Percentiles rank a stretch among this genome's conserved stretches.
Evolutionary conservation across 495 filamentous ascomycete genomes (phyloP).

Genomic region (Daldinia concentrica): DNA sequence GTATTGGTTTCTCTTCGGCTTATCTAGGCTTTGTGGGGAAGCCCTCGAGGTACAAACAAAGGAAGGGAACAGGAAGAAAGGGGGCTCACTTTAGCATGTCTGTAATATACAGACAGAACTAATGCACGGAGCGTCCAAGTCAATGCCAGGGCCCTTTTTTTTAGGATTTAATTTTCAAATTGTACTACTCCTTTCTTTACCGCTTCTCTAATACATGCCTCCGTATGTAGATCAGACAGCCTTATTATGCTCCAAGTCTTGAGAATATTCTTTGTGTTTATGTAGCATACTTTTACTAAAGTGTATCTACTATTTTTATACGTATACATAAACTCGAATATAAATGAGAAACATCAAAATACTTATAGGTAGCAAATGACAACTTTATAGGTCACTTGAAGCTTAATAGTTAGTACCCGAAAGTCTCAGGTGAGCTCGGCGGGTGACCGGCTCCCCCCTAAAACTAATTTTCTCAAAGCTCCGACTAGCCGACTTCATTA

Average conservation of each 20-base stretch:
- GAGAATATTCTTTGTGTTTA: not conserved
- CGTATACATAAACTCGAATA: not conserved
- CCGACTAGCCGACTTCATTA: constrained; percentile 38
- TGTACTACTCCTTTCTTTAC: not conserved
- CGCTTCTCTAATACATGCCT: not conserved
- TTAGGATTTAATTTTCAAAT: not conserved
- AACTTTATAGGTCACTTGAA: constrained; percentile 24
- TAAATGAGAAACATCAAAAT: not conserved
- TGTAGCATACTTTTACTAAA: too few relatives aligned
- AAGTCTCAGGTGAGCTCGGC: constrained; percentile 36
- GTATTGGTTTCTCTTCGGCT: constrained; percentile 1
- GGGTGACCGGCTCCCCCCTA: constrained; percentile 24
- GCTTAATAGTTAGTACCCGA: constrained; percentile 13
- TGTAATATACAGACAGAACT: not conserved
- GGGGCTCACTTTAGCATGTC: not conserved
- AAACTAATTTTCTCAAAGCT: constrained; percentile 28
- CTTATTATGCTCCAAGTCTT: not conserved
- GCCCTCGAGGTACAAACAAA: constrained; percentile 14
- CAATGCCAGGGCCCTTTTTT: not conserved
- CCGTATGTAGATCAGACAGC: not conserved
- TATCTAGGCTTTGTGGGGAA: constrained; percentile 20
- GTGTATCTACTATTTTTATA: not conserved
- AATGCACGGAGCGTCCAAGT: not conserved
- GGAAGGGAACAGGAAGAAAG: not conserved
- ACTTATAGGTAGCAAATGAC: constrained; percentile 6